Base-by-base conservation (phyloP, 2,329 filamentous ascomycete species). In the Colletotrichum musicola region DNA sequence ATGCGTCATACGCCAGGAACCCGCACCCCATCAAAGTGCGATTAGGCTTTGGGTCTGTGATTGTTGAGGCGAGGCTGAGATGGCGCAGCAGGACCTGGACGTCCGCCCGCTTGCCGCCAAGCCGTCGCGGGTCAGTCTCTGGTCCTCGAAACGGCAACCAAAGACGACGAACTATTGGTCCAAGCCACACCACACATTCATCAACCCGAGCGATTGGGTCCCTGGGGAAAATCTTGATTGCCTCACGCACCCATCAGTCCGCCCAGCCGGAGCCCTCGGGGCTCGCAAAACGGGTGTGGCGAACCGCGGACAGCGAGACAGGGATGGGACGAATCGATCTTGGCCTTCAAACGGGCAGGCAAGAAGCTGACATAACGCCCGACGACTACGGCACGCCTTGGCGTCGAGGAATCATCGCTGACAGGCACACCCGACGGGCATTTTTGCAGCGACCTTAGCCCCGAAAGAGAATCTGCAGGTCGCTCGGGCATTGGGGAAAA, bases 241-340 rank as follows among this genome's bases (percentile, higher is more conserved):
- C 49, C 35, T 25, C 49, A 46, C n/a, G 13, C 27, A 7, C 27
- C 50, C 51, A 53, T 55, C 53, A 35, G 42, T 30, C 46, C 44
- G 65, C 49, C 55, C 62, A 65, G 62, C 55, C 62, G 65, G 65
- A 65, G 55, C 62, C 14, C 62, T 68, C 55, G 55, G 65, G 27
- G 51, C 35, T 65, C 50, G 62, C 55, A 20, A 50, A 16, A 44
- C 42, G 30, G 44, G 44, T 35, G 30, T 35, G 30, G 30, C 30
- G 30, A 35, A 35, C 30, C 7, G 30, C 10, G 30, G 30, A 35
- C 30, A 10, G 30, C 56, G 16, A 38, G n/a, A 4, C 44, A 38
- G 20, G 59, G 53, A 42, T 64, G 30, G 20, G 38, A n/a, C 35
- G 38, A 53, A 22, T 64, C 14, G 53, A 42, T 27, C 42, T 63